Base-by-base conservation (phyloP, 1,139 yeast species). In the Blastobotrys serpentis region DNA sequence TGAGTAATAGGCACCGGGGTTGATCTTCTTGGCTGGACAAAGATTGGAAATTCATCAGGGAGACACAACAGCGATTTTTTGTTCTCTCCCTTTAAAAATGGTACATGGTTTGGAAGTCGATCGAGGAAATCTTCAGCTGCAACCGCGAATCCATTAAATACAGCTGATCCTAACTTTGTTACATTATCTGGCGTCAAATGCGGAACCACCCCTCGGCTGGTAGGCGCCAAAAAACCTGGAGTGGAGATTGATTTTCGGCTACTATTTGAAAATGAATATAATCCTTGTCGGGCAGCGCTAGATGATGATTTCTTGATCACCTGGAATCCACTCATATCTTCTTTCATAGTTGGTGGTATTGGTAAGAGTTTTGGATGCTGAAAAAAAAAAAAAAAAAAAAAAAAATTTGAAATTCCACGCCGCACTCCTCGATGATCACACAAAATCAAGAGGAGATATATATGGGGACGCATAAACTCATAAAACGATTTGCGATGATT, bases 111-210 rank as follows among this genome's bases (percentile, higher is more conserved):
- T 1, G 57, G 56, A 18, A 59, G 48, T 54, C 54, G 63, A 48
- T 54, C 68, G 56, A 58, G 51, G 47, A 60, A 63, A 44, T 68
- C 70, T 50, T 69, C 72, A 6, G 64, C 65, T 6, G 58, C 60
- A 1, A 63, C 48, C 16, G 51, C 58, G 11, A 64, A 50, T 1
- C 61, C 68, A 0, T n/a, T n/a, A n/a, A 58, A 50, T 4, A 57
- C 48, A 8, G 52, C 48, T 14, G 47, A 47, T 8, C 21, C 16
- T 8, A 55, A 51, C 29, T 50, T 46, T 17, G 44, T 47, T 17
- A 64, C 60, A 48, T 64, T 63, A 52, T 71, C 75, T 3, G 75
- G 75, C 13, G 75, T 69, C 47, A 71, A 44, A 49, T 71, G 75
- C 3, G 73, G 70, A 17, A 72, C 58, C 1, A 65, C 68, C 2